Evolutionary conservation across 768 basidiomycete genomes (phyloP), one percentile per base, ranked within the genome.

Genomic region (Tulasnella sp.): DNA sequence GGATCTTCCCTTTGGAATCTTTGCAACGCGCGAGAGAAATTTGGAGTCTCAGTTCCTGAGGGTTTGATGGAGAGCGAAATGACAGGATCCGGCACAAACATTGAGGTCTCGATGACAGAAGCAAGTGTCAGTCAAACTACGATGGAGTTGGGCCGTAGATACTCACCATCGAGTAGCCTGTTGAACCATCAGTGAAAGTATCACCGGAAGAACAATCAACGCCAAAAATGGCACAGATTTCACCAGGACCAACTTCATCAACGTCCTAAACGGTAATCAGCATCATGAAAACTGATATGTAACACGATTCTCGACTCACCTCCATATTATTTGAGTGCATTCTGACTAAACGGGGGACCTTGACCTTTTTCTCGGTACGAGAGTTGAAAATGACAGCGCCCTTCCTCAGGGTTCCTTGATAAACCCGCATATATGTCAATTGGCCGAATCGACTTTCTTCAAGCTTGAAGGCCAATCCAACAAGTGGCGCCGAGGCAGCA

Each of bases 321-420:
- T 99, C 95, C 95, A 98, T 96, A 66, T 99, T 93, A 57, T 98
- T 87, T 65, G 83, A 86, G 66, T 99, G 95, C 95, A 99, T 93
- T 53, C 90, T 77, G 52, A 98, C 95, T 57, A 99, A 69, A 33
- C 92, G 75, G 2, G 95, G 92, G 9, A 99, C 87, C 68, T 98
- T 96, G 67, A 95, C 84, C 67, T 81, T 89, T 75, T 96, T 99
- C 39, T 92, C 93, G 19, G 91, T 90, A 34, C 92, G 73, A 7
- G 85, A 89, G 61, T 98, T 95, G 68, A 73, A 90, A 58, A 99
- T 90, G 53, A 80, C 73, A 56, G 73, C 76, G 2, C 86, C 78
- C 66, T 86, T 85, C 69, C 81, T 90, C 64, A 99, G 65, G 33
- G 78, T 86, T 27, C 95, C 95, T 65, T 98, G 95, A 61, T 99